These are phyloP conservation scores for Cystobasidium onofrii DNA, from an alignment of 768 basidiomycete genomes.

Conservation along the genomic window DNA sequence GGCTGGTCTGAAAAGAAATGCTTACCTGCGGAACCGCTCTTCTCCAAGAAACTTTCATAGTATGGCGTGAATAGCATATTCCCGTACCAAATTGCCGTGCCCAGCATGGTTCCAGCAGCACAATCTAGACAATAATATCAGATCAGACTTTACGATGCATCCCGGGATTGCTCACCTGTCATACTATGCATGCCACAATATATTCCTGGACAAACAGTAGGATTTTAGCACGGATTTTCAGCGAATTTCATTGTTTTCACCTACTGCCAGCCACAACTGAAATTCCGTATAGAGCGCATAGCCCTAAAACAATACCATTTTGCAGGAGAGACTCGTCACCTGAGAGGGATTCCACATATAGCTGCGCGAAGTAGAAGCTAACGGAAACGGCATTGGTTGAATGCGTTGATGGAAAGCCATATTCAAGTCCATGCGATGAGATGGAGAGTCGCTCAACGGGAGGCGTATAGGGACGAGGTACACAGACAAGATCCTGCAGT, in stretches of 20 bases:
- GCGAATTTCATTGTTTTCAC: constrained; percentile 54
- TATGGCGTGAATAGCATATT: constrained; percentile 12
- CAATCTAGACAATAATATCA: constrained; percentile 31
- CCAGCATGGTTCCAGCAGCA: constrained; percentile 36
- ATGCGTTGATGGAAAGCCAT: constrained; percentile 93
- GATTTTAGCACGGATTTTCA: constrained; percentile 58
- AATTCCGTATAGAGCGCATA: constrained; percentile 44
- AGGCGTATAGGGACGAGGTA: constrained; percentile 80
- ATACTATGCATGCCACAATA: constrained; percentile 86
- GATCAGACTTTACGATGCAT: constrained; percentile 25
- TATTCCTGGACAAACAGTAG: constrained; percentile 52
- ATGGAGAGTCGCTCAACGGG: constrained; percentile 61
- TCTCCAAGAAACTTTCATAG: neutral
- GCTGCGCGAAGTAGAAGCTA: constrained; percentile 61
- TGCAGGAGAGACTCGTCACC: neutral
- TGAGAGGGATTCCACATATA: neutral
- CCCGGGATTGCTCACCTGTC: constrained; percentile 30
- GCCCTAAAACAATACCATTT: constrained; percentile 28
- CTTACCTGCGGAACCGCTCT: neutral
- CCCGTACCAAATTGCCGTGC: constrained; percentile 33
- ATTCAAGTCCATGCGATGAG: constrained; percentile 52
- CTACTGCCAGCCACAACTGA: constrained; percentile 45
- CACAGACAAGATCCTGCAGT: constrained; percentile 83
- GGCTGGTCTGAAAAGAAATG: no score
- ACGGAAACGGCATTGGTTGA: constrained; percentile 84